A percentile compares a stretch with the other conserved stretches of the same genome.
These are phyloP conservation scores for Phytophthora palmivora DNA, from an alignment of 352 stramenopile genomes.

Conservation along the genomic window DNA sequence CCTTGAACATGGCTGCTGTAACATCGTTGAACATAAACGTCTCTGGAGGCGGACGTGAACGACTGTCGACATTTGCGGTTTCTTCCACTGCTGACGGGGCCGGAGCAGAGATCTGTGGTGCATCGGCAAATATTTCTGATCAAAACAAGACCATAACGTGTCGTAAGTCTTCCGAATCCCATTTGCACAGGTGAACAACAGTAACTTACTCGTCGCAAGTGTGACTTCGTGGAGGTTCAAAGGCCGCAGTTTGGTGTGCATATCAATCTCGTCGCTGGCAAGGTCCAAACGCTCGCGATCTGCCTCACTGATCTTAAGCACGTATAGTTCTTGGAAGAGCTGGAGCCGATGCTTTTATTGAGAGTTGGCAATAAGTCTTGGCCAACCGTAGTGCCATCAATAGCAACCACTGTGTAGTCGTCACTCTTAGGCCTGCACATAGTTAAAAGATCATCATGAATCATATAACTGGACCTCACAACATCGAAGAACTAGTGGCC, in stretches of 20 bases:
- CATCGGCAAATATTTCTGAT: constrained; percentile 87
- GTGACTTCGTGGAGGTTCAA: constrained; percentile 90
- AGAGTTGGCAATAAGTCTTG: constrained; percentile 87
- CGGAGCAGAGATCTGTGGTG: constrained; percentile 73
- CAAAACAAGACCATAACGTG: constrained; percentile 4
- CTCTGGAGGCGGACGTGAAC: constrained; percentile 75
- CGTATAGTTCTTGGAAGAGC: constrained; percentile 88
- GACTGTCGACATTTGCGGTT: constrained; percentile 67
- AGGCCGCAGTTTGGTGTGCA: constrained; percentile 86
- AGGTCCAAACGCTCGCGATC: constrained; percentile 85
- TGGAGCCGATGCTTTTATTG: constrained; percentile 89
- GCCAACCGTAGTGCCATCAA: constrained; percentile 79
- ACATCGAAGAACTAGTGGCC: background rate
- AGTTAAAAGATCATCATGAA: background rate
- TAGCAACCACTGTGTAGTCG: constrained; percentile 89
- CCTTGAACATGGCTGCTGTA: constrained; percentile 90
- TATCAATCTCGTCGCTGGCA: constrained; percentile 86
- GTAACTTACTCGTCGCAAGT: constrained; percentile 77
- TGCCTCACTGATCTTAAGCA: constrained; percentile 89
- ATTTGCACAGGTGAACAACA: constrained; percentile 1
- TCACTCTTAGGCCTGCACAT: constrained; percentile 82
- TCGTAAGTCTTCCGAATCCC: constrained; percentile 4
- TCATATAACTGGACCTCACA: constrained; percentile 1
- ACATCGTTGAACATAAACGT: constrained; percentile 94
- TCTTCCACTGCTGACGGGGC: constrained; percentile 76